A percentile compares a stretch with the other conserved stretches of the same genome.
These are phyloP conservation scores for Letharia columbiana DNA, from an alignment of 495 filamentous ascomycete genomes.

Conservation along the genomic window DNA sequence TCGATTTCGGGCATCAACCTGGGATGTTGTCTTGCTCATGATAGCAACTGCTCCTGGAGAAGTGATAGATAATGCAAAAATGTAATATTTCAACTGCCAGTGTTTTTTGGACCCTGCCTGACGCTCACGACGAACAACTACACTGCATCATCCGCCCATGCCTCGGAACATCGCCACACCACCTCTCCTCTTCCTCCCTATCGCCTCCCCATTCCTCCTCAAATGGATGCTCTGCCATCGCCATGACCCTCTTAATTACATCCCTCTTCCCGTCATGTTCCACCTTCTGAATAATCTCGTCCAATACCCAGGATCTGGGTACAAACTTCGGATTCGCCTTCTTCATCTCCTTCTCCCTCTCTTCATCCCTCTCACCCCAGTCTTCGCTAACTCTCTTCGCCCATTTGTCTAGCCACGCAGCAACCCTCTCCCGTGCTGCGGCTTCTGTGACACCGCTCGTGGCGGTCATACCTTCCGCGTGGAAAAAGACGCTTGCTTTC, in stretches of 20 bases:
- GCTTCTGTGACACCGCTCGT: constrained; percentile 46
- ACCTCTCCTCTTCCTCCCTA: constrained; percentile 66
- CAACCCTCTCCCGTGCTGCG: constrained; percentile 51
- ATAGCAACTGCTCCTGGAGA: background rate
- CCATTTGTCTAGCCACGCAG: constrained; percentile 71
- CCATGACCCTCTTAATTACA: constrained; percentile 64
- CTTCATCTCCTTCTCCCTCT: constrained; percentile 68
- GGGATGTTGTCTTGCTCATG: background rate
- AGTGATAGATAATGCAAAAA: background rate
- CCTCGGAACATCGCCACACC: constrained; percentile 80
- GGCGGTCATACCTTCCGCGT: constrained; percentile 51
- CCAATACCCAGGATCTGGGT: constrained; percentile 81
- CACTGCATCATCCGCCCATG: constrained; percentile 76
- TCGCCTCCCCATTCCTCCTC: constrained; percentile 68
- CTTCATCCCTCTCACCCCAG: constrained; percentile 49
- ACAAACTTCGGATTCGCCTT: constrained; percentile 84
- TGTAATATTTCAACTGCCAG: background rate
- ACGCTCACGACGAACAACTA: constrained; percentile 48
- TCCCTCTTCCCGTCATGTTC: constrained; percentile 76
- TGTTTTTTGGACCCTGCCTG: background rate
- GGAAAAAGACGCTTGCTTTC: constrained; percentile 60
- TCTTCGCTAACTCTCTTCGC: constrained; percentile 57
- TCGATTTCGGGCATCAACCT: background rate
- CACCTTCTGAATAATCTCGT: constrained; percentile 82
- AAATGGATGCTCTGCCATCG: constrained; percentile 74